phyloP scores from a whole-genome alignment of 352 stramenopile species.

The Globisporangium nagaii region DNA sequence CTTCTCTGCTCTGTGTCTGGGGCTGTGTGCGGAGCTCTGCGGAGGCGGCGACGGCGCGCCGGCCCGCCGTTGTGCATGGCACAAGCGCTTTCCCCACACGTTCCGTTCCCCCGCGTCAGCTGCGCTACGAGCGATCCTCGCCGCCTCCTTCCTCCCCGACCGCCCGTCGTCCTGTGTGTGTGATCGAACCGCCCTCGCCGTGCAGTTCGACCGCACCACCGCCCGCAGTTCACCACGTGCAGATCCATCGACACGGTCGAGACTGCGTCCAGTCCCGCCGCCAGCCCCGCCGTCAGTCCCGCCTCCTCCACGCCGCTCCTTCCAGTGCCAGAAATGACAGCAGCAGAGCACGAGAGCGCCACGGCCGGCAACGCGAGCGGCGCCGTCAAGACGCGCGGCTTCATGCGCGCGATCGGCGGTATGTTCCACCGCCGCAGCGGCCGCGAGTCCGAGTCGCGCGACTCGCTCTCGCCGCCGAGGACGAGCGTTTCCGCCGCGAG shows the following conservation, averaged over 20 bases:
- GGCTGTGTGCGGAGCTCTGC: neutral
- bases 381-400: constrained; percentile 27
- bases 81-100: neutral
- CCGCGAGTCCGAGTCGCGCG: constrained; percentile 10
- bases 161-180: neutral
- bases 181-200: neutral
- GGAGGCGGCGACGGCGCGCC: too few relatives aligned
- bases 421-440: constrained; percentile 34
- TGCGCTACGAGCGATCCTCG: constrained; percentile 4
- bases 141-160: neutral
- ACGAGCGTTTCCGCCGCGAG: constrained; percentile 2
- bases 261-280: constrained; percentile 1
- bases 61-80: too few relatives aligned
- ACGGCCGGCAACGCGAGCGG: neutral
- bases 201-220: neutral
- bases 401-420: constrained; percentile 43
- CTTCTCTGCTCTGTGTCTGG: neutral
- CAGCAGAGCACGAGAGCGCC: constrained; percentile 5
- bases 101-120: constrained; percentile 1
- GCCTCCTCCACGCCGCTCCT: neutral
- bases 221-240: constrained; percentile 13
- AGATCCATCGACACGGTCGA: constrained; percentile 9
- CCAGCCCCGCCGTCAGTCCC: constrained; percentile 4
- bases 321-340: too few relatives aligned
- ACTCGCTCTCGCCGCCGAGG: constrained; percentile 10